phyloP scores from a whole-genome alignment of 176 grass and related monocot genomes.

The Eleusine coracana region DNA sequence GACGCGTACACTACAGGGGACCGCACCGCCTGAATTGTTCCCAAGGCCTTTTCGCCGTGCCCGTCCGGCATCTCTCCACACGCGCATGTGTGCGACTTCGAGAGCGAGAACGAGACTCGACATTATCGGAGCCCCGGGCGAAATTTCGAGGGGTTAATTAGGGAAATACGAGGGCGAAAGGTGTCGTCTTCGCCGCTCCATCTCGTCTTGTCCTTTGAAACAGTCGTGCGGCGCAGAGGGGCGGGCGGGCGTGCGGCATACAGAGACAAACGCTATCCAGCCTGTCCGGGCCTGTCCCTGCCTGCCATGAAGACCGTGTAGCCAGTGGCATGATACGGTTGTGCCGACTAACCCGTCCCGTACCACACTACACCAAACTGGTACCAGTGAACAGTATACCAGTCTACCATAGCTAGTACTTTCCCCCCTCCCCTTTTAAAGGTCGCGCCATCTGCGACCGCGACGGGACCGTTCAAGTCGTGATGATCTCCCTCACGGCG shows the following conservation, averaged over 20 bases:
- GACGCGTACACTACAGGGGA: background rate
- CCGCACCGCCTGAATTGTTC: background rate
- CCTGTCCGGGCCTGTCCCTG: background rate
- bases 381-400: background rate
- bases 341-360: background rate
- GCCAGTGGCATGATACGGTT: background rate
- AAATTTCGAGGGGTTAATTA: background rate
- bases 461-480: background rate
- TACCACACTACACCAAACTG: background rate
- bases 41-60: background rate
- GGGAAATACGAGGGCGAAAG: too few relatives aligned
- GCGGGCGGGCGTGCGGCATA: background rate
- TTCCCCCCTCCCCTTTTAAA: background rate
- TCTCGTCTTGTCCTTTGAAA: background rate
- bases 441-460: background rate
- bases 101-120: background rate
- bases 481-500: background rate
- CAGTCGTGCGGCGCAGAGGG: constrained; percentile 13
- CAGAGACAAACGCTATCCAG: background rate
- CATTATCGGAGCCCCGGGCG: background rate
- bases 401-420: too few relatives aligned
- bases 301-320: constrained; percentile 12
- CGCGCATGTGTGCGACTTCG: background rate
- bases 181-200: too few relatives aligned
- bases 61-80: background rate